Conservation (phyloP, 495 filamentous ascomycete genomes). For the Podospora australis region DNA sequence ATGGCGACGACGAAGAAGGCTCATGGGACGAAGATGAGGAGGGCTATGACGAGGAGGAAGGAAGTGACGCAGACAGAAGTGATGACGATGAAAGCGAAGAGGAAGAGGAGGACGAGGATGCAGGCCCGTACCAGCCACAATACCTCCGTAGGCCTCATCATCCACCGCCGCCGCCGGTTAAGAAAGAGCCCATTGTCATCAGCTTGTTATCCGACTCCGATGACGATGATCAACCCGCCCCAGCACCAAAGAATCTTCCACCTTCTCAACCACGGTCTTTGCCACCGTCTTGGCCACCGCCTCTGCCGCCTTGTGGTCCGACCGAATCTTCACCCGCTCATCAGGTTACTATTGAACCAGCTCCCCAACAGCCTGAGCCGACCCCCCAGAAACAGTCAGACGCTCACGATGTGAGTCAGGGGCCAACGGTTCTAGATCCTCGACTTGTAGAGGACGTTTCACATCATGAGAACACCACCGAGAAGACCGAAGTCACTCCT, state of each 20-base stretch:
- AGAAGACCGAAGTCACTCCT: neutral
- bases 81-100: conserved; percentile 21
- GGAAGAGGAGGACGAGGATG: too few species aligned
- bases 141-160: too few species aligned
- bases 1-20: conserved; percentile 28
- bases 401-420: too few species aligned
- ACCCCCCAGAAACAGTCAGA: too few species aligned
- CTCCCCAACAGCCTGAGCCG: too few species aligned
- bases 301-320: too few species aligned
- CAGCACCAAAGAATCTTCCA: neutral
- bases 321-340: too few species aligned
- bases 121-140: too few species aligned
- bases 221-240: conserved; percentile 19
- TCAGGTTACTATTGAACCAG: too few species aligned
- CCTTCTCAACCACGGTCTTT: conserved; percentile 1
- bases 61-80: conserved; percentile 17
- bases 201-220: conserved; percentile 36
- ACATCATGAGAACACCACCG: neutral
- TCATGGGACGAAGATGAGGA: conserved; percentile 20
- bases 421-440: too few species aligned
- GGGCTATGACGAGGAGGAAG: conserved; percentile 21
- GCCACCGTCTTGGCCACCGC: too few species aligned
- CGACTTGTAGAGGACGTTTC: neutral
- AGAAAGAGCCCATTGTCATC: conserved; percentile 27
- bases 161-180: neutral